A percentile compares a stretch with the other conserved stretches of the same genome.
These are phyloP conservation scores for Arctostaphylos glauca DNA, from an alignment of 148 eudicot genomes.

Conservation along the genomic window DNA sequence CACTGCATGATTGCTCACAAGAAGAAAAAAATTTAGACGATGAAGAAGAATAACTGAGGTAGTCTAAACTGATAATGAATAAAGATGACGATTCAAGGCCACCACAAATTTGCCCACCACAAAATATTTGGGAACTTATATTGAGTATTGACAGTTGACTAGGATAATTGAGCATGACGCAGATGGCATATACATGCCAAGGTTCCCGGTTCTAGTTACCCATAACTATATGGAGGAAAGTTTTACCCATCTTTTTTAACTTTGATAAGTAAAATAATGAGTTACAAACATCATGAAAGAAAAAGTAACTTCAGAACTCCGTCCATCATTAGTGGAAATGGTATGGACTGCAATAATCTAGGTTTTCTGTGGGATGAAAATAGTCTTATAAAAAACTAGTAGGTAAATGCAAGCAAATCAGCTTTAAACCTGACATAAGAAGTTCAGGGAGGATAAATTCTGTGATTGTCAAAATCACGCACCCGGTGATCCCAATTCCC, in stretches of 20 bases:
- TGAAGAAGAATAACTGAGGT: neutral
- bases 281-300: neutral
- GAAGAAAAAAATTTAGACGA: neutral
- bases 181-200: neutral
- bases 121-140: neutral
- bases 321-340: neutral
- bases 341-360: neutral
- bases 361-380: neutral
- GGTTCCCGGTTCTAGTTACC: neutral
- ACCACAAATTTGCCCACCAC: neutral
- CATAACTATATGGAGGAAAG: neutral
- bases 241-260: neutral
- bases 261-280: neutral
- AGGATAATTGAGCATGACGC: neutral
- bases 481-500: neutral
- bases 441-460: neutral
- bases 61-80: neutral
- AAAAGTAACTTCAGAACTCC: neutral
- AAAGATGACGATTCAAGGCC: conserved; percentile 9
- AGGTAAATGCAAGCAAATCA: neutral
- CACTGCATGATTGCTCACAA: conserved; percentile 50
- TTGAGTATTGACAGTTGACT: neutral
- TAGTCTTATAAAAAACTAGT: neutral
- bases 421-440: neutral
- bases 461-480: conserved; percentile 1